These are phyloP conservation scores for Blastobotrys robertii DNA, from an alignment of 805 yeast species.

Conservation along the genomic window DNA sequence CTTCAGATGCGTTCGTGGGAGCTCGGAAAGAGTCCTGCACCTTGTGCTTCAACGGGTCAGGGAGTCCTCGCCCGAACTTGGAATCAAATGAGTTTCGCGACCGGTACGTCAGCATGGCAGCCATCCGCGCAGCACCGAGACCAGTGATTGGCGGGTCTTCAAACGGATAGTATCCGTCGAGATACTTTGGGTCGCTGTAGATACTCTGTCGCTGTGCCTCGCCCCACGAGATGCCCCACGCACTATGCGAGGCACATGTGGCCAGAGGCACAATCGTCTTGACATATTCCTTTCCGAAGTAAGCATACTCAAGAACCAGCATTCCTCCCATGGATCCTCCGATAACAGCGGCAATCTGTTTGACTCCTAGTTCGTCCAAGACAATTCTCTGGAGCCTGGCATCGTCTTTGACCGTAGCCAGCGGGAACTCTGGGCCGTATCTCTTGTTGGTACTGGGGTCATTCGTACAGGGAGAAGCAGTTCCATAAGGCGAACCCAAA, in stretches of 20 bases:
- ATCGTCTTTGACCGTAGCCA: slow-evolving; percentile 91
- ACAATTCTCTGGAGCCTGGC: slow-evolving; percentile 68
- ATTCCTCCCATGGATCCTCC: slow-evolving; percentile 99
- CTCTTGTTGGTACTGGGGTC: slow-evolving; percentile 65
- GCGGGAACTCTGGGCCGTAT: slow-evolving; percentile 93
- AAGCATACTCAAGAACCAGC: slow-evolving; percentile 85
- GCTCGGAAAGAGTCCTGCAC: slow-evolving; percentile 22
- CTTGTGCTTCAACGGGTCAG: slow-evolving; percentile 37
- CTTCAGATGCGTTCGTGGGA: slow-evolving; percentile 44
- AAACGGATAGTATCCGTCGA: slow-evolving; percentile 75
- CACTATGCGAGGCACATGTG: slow-evolving; percentile 88
- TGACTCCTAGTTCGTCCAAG: slow-evolving; percentile 72
- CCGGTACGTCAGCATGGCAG: slow-evolving; percentile 87
- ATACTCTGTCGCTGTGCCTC: slow-evolving; percentile 97
- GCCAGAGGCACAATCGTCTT: slow-evolving; percentile 72
- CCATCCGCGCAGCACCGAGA: slow-evolving; percentile 93
- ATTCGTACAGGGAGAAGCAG: slow-evolving; percentile 82
- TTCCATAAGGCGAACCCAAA: slow-evolving; percentile 95
- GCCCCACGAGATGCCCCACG: slow-evolving; percentile 99
- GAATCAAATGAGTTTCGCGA: slow-evolving; percentile 86
- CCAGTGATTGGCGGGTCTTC: slow-evolving; percentile 82
- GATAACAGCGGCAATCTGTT: slow-evolving; percentile 68
- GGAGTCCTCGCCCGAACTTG: slow-evolving; percentile 78
- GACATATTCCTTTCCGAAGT: slow-evolving; percentile 58
- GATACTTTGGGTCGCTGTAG: slow-evolving; percentile 87